Evolutionary conservation across 2,329 filamentous ascomycete species (phyloP).

Genomic region (Colletotrichum sidae): DNA sequence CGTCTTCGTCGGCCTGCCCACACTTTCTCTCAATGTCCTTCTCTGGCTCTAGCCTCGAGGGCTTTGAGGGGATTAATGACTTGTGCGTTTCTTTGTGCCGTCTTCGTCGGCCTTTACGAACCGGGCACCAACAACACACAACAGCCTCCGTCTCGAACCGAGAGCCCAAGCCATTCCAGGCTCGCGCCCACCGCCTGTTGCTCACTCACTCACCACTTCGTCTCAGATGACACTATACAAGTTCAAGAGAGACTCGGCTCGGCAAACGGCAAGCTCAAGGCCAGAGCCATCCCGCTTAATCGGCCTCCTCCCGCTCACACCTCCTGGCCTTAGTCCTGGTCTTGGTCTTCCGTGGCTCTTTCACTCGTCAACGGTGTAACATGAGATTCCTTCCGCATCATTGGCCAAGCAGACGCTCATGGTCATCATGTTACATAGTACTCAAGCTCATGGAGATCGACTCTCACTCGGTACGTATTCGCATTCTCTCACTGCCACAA

Average conservation of each 20-base stretch:
- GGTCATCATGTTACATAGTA: too few species aligned
- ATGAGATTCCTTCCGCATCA: too few species aligned
- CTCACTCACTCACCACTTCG: neutral
- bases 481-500: slow-evolving; percentile 11
- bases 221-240: too few species aligned
- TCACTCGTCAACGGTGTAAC: neutral
- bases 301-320: slow-evolving; percentile 24
- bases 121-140: neutral
- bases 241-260: too few species aligned
- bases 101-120: neutral
- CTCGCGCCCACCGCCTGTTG: slow-evolving; percentile 3
- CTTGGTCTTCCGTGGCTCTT: neutral
- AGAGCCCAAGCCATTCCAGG: slow-evolving; percentile 9
- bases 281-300: slow-evolving; percentile 24
- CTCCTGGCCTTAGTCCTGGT: neutral
- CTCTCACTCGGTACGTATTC: slow-evolving; percentile 14
- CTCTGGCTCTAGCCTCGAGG: too few species aligned
- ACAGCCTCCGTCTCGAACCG: neutral
- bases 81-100: slow-evolving; percentile 8
- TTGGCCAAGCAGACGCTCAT: too few species aligned
- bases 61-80: too few species aligned
- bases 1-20: too few species aligned
- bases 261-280: too few species aligned
- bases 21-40: too few species aligned
- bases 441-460: too few species aligned